Conservation (phyloP, 768 basidiomycete genomes). For the Collybia sordida region DNA sequence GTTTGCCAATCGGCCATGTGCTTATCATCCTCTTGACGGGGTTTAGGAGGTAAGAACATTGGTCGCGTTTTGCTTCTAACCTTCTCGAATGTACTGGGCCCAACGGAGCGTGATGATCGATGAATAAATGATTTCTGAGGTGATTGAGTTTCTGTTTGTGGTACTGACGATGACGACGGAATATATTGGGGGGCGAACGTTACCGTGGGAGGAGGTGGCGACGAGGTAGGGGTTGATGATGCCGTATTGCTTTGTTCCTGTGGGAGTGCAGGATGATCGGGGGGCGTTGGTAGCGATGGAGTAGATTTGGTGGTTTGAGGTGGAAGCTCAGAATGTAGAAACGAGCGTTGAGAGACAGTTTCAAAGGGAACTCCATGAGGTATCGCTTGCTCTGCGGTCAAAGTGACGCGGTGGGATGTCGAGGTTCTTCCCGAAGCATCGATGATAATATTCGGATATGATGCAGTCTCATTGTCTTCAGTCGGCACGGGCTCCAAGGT, state of each 20-base stretch:
- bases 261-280: constrained; percentile 7
- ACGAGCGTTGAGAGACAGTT: constrained; percentile 8
- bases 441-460: constrained; percentile 44
- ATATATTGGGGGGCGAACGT: constrained; percentile 17
- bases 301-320: constrained; percentile 15
- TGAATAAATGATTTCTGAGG: constrained; percentile 33
- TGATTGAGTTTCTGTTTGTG: constrained; percentile 13
- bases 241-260: constrained; percentile 15
- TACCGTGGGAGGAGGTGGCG: constrained; percentile 14
- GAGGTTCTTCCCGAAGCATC: constrained; percentile 34
- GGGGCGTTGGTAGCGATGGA: constrained; percentile 18
- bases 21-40: constrained; percentile 71
- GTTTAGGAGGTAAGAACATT: constrained; percentile 81
- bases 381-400: constrained; percentile 2
- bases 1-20: constrained; percentile 84
- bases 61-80: constrained; percentile 86
- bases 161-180: constrained; percentile 24
- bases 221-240: constrained; percentile 8
- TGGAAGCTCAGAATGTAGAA: constrained; percentile 5
- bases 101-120: constrained; percentile 50
- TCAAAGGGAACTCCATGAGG: constrained; percentile 3
- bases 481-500: constrained; percentile 1
- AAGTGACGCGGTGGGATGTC: constrained; percentile 13
- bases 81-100: constrained; percentile 75
- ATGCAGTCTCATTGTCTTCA: constrained; percentile 8